Conservation (phyloP, 2,329 filamentous ascomycete species). For the Bertia moriformis region DNA sequence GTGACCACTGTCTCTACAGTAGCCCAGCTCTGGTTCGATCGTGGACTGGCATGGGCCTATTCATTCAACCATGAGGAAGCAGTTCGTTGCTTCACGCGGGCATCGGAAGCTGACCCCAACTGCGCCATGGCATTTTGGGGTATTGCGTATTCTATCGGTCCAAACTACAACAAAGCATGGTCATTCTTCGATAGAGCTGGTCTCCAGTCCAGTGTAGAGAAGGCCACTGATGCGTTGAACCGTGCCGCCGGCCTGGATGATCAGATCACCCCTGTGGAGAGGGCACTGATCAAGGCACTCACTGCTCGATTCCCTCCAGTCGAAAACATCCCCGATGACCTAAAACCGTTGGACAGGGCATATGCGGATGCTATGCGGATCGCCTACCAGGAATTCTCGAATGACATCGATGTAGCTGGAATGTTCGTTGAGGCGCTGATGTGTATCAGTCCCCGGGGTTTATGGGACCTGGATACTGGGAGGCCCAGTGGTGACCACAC, state of each 20-base stretch:
- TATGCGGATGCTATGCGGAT: conserved; percentile 47
- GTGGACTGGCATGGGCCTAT: conserved; percentile 20
- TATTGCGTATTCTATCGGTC: conserved; percentile 6
- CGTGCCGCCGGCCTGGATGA: conserved; percentile 23
- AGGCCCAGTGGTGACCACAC: conserved; percentile 38
- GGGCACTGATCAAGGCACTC: conserved; percentile 48
- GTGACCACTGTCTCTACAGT: conserved; percentile 12
- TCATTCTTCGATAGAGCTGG: conserved; percentile 52
- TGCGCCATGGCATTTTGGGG: conserved; percentile 24
- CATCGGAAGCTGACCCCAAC: conserved; percentile 14
- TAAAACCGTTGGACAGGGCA: conserved; percentile 37
- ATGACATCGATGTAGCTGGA: conserved; percentile 47
- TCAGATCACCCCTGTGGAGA: conserved; percentile 33
- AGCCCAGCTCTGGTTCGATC: conserved; percentile 20
- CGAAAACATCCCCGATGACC: conserved; percentile 28
- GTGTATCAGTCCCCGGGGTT: conserved; percentile 49
- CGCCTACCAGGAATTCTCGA: conserved; percentile 33
- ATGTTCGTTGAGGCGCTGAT: conserved; percentile 52
- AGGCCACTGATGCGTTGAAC: conserved; percentile 27
- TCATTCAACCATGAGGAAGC: conserved; percentile 23
- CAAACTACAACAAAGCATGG: conserved; percentile 50
- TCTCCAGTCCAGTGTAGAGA: conserved; percentile 29
- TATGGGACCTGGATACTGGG: conserved; percentile 48
- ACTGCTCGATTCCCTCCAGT: conserved; percentile 42
- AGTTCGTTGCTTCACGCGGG: conserved; percentile 17